A percentile compares a stretch with the other conserved stretches of the same genome.
Conservation (phyloP, 805 yeast genomes). For the Trichomonascus vanleenenianus region DNA sequence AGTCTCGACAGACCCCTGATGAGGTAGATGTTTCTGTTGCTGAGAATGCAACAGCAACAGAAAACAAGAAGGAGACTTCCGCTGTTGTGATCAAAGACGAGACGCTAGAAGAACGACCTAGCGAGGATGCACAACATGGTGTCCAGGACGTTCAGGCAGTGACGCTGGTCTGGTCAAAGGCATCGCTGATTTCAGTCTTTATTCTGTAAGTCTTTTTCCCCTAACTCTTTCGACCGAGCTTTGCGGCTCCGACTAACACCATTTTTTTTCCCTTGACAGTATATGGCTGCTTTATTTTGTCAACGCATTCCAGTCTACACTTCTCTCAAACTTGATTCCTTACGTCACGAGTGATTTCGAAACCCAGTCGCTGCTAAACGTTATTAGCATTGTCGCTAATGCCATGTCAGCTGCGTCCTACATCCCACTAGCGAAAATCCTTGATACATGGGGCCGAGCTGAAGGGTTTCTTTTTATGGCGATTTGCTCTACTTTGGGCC, state of each 20-base stretch:
- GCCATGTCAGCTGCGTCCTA: slow-evolving; percentile 30
- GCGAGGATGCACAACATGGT: slow-evolving; percentile 7
- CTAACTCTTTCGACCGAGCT: no score
- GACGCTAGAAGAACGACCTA: neutral
- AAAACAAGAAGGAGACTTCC: no score
- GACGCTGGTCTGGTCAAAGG: slow-evolving; percentile 28
- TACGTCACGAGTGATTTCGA: slow-evolving; percentile 21
- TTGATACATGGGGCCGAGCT: slow-evolving; percentile 51
- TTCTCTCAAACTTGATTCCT: slow-evolving; percentile 21
- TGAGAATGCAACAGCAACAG: no score
- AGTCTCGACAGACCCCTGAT: no score
- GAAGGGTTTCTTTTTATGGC: slow-evolving; percentile 39
- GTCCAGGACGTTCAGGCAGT: slow-evolving; percentile 28
- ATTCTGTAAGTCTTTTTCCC: slow-evolving; percentile 20
- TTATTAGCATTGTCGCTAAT: slow-evolving; percentile 26
- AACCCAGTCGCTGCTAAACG: slow-evolving; percentile 26
- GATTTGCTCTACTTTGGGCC: slow-evolving; percentile 46
- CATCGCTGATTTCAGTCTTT: slow-evolving; percentile 23
- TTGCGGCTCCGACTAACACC: no score
- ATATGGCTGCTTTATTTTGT: slow-evolving; percentile 32
- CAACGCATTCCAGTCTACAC: slow-evolving; percentile 27
- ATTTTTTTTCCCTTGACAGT: no score
- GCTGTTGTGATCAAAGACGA: no score
- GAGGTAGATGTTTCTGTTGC: no score
- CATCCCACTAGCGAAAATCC: slow-evolving; percentile 38